These are phyloP conservation scores for Protomyces pachydermus DNA, from an alignment of 1,139 yeast species.

Conservation along the genomic window DNA sequence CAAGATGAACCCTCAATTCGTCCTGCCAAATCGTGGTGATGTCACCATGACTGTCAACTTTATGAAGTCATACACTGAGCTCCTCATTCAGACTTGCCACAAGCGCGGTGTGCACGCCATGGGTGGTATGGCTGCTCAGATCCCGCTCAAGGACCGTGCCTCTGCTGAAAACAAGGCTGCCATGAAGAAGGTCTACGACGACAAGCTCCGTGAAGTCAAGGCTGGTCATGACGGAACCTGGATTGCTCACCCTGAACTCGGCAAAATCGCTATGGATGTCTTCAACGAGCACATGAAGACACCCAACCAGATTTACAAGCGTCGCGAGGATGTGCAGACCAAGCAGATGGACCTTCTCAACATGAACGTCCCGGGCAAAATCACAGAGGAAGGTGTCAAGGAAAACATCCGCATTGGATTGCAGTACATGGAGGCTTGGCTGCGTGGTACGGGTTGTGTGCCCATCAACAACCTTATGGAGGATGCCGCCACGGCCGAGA, in stretches of 20 bases:
- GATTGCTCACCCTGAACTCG: constrained; percentile 80
- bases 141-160: constrained; percentile 62
- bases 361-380: constrained; percentile 62
- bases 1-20: constrained; percentile 57
- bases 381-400: constrained; percentile 69
- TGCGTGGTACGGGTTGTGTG: constrained; percentile 72
- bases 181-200: constrained; percentile 66
- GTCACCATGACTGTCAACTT: constrained; percentile 73
- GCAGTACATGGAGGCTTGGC: constrained; percentile 78
- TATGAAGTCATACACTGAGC: constrained; percentile 64
- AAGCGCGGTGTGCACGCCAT: constrained; percentile 71
- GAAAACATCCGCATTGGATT: constrained; percentile 67
- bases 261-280: constrained; percentile 66
- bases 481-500: constrained; percentile 85
- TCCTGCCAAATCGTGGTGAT: constrained; percentile 67
- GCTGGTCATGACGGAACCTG: constrained; percentile 80
- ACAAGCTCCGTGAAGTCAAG: constrained; percentile 66
- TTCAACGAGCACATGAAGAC: constrained; percentile 80
- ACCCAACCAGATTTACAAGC: constrained; percentile 69
- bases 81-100: constrained; percentile 66
- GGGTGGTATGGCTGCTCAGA: constrained; percentile 85
- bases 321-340: constrained; percentile 47
- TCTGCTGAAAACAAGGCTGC: constrained; percentile 49
- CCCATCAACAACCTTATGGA: constrained; percentile 82
- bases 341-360: constrained; percentile 66